Conservation (phyloP, 306 rosid species). For the Trifolium fragiferum region DNA sequence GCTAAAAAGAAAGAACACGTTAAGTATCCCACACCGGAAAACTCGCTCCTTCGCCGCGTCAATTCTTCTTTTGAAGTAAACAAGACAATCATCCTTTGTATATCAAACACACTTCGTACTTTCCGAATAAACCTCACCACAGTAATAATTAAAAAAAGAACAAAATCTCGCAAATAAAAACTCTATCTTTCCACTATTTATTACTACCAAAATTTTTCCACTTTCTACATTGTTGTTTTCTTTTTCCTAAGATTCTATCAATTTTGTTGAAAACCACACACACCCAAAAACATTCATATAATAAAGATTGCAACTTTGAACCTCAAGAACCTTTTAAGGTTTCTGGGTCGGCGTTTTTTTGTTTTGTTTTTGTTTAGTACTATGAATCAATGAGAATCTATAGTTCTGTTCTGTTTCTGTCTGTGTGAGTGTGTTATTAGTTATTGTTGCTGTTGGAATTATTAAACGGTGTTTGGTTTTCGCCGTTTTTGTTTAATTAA, state of each 20-base stretch:
- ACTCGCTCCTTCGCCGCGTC: background rate
- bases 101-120: slow-evolving; percentile 18
- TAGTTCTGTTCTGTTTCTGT: slow-evolving; percentile 5
- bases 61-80: background rate
- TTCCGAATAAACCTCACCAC: slow-evolving; percentile 31
- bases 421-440: slow-evolving; percentile 2
- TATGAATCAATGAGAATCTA: background rate
- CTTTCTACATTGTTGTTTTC: background rate
- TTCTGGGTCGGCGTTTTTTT: slow-evolving; percentile 55
- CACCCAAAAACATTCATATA: background rate
- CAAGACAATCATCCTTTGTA: background rate
- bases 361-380: slow-evolving; percentile 17
- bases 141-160: slow-evolving; percentile 9
- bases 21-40: background rate
- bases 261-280: slow-evolving; percentile 9
- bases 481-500: slow-evolving; percentile 29
- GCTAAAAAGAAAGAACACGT: slow-evolving; percentile 12
- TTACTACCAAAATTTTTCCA: background rate
- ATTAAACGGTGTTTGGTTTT: slow-evolving; percentile 37
- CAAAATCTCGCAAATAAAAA: background rate
- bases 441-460: slow-evolving; percentile 36
- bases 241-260: background rate
- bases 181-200: background rate
- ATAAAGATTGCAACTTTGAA: slow-evolving; percentile 12
- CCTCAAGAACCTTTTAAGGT: slow-evolving; percentile 5